phyloP scores from a whole-genome alignment of 495 filamentous ascomycete species.

The Hypoxylon subgilvum region DNA sequence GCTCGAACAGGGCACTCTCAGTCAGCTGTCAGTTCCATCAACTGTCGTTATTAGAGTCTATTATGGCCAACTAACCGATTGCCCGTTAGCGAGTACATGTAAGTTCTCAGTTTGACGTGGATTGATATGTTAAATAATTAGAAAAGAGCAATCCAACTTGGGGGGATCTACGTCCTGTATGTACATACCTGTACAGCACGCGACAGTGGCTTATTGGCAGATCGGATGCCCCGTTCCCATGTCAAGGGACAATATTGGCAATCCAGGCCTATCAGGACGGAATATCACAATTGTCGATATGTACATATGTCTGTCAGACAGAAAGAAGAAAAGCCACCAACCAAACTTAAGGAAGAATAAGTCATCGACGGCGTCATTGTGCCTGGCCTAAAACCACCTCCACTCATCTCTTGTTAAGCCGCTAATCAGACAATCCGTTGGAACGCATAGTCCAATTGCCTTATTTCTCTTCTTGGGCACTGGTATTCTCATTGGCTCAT shows the following conservation, averaged over 20 bases:
- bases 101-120: too few relatives aligned
- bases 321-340: conserved; percentile 13
- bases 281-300: conserved; percentile 13
- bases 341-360: conserved; percentile 19
- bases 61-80: conserved; percentile 15
- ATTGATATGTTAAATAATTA: neutral
- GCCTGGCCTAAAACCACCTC: neutral
- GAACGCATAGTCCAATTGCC: conserved; percentile 26
- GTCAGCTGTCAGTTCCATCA: conserved; percentile 19
- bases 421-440: conserved; percentile 20
- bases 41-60: conserved; percentile 2
- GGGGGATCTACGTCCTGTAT: conserved; percentile 21
- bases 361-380: conserved; percentile 15
- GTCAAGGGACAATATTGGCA: too few relatives aligned
- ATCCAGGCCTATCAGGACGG: conserved; percentile 19
- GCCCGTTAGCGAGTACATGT: neutral
- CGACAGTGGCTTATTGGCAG: conserved; percentile 13
- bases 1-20: neutral
- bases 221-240: too few relatives aligned
- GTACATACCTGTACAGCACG: conserved; percentile 6
- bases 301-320: neutral
- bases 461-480: conserved; percentile 20
- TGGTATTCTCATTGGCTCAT: conserved; percentile 17
- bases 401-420: conserved; percentile 5
- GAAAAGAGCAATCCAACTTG: neutral